Base-by-base conservation (phyloP, 495 filamentous ascomycete genomes). In the Aspergillus carlsbadensis region DNA sequence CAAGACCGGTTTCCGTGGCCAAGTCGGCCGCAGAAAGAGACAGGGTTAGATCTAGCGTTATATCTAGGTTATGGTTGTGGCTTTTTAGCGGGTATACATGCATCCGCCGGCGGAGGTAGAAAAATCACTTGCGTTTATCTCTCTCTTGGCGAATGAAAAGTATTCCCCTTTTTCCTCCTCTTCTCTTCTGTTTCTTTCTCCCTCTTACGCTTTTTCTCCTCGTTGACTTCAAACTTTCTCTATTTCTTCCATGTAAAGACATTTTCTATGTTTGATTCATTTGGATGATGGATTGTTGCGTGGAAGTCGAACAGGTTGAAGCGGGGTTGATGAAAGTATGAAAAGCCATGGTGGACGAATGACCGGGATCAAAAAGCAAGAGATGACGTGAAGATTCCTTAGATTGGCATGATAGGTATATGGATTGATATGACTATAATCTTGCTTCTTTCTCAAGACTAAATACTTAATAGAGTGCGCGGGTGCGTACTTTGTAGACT, bases 1-100 rank as follows among this genome's bases (percentile, higher is more conserved):
- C 87, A 98, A 98, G 87, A 96, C 91, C 39, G 94, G 94, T 90
- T 98, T 98, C 90, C 91, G 90, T 66, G 91, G 91, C 71, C 91
- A 96, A 76, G 89, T 98, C 73, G 93, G 93, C 67, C 96, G 96
- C 87, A 85, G 94, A 78, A 91, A 85, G 79, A 84, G 74, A 60
- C 68, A 70, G 64, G 73, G 69, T 66, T 77, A 77, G 72, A 50
- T 39, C 2, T 59, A 18, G 40, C 43, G 40, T 59, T 50, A 22
- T 53, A 52, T 49, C 24, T 29, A 24, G 33, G 18, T 24, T 15
- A 2, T 21, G 45, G 45, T 49, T 17, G 36, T 10, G 21, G 42
- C 26, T 56, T 63, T 56, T 56, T 63, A 53, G 64, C 52, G 60
- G 57, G 63, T 59, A 62, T 61, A 49, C 45, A 21, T 13, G 31